Percentiles rank a stretch among this genome's conserved stretches.
Conservation (phyloP, 1,284 basidiomycete species). For the Irpex sp. region DNA sequence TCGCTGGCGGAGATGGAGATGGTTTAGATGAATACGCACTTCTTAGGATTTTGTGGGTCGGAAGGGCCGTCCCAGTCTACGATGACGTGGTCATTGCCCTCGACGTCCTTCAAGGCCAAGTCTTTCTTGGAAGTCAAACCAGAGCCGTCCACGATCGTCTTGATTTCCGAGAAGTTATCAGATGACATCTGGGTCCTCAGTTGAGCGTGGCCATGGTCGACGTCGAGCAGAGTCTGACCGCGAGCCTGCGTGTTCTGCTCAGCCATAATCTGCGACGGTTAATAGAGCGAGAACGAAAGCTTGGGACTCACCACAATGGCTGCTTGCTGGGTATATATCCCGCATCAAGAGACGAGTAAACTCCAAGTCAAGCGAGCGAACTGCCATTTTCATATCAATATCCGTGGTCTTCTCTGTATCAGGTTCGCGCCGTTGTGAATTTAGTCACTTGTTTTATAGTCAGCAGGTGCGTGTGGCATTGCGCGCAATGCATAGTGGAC, state of each 20-base stretch:
- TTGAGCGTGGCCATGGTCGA: neutral
- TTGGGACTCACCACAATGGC: constrained; percentile 18
- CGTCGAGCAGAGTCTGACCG: neutral
- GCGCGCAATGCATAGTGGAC: too few relatives aligned
- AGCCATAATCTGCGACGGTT: too few relatives aligned
- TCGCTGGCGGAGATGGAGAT: neutral
- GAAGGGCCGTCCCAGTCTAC: neutral
- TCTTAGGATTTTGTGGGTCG: neutral
- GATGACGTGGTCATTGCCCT: neutral
- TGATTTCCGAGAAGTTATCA: neutral
- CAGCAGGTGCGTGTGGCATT: neutral
- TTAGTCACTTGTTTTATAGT: neutral
- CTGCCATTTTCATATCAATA: neutral
- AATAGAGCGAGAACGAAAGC: neutral
- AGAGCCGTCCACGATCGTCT: neutral
- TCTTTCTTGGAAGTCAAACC: neutral
- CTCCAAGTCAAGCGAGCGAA: neutral
- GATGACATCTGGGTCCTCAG: neutral
- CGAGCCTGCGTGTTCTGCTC: neutral
- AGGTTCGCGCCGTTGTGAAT: neutral
- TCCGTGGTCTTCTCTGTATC: neutral
- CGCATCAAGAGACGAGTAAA: neutral
- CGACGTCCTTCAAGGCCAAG: neutral
- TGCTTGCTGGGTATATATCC: constrained; percentile 41
- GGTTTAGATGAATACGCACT: neutral